Evolutionary conservation across 2,329 filamentous ascomycete species (phyloP), one percentile per base, ranked within the genome.

Genomic region (Colletotrichum cuscutae): DNA sequence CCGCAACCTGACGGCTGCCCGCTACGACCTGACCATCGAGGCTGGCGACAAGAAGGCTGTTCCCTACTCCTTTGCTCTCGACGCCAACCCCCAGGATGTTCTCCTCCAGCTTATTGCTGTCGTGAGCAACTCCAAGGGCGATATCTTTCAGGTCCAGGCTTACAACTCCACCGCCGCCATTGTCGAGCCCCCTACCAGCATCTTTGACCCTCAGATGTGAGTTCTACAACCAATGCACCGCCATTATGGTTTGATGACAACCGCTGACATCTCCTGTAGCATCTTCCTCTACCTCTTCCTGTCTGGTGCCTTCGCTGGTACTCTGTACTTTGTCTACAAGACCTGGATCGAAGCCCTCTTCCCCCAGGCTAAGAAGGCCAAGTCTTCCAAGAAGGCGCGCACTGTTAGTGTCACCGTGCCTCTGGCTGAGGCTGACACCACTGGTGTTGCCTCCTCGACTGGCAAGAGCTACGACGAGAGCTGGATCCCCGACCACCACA

Each of bases 211-310:
- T 74, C 95, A 98, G 85, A 95, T 98, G 96, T 98, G 88, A 84
- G 92, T 84, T 35, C 19, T 24, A 22, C 26, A 15, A 24, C 32
- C 24, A 24, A 28, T 57, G 68, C 26, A 42, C 65, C 11, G n/a
- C 24, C n/a, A 22, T 53, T 22, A 6, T 13, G 13, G 5, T 28
- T 3, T 2, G 4, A 15, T 24, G 79, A 93, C 94, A 87, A 87
- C 93, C 8, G 13, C 56, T 57, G 56, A 69, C 56, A 57, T 57
- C 24, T 5, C 5, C 15, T 19, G 15, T 68, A 98, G 97, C 81
- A 95, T 98, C 86, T 99, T 99, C 91, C 91, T 99, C 75, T 98
- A 98, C 88, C 88, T 98, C 81, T 92, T 98, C 87, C 93, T 99
- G 78, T 87, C 92, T 66, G 92, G 89, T 74, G 90, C 89, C 75